phyloP scores from a whole-genome alignment of 371 early-diverging fungal species.

The Apophysomyces trapeziformis region DNA sequence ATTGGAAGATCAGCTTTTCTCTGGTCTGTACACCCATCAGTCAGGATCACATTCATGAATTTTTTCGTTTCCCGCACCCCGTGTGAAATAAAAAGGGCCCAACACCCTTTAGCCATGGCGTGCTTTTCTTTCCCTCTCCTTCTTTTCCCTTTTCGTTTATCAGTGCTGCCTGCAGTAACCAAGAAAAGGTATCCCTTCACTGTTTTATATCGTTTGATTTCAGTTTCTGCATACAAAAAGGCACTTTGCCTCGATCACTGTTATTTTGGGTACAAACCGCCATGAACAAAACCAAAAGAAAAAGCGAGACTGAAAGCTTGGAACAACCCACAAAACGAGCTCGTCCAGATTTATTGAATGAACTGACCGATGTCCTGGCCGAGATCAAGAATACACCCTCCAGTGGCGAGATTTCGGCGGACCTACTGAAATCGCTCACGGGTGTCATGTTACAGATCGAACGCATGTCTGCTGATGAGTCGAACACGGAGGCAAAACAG shows the following conservation, averaged over 20 bases:
- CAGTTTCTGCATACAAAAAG: not conserved
- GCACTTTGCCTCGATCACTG: slow-evolving; percentile 5
- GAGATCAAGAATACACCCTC: slow-evolving; percentile 34
- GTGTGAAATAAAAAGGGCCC: not conserved
- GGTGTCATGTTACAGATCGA: slow-evolving; percentile 35
- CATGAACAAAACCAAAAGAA: slow-evolving; percentile 8
- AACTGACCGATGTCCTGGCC: slow-evolving; percentile 27
- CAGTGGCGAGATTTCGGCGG: slow-evolving; percentile 40
- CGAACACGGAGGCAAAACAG: slow-evolving; percentile 27
- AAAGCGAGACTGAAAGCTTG: not conserved
- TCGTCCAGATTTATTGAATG: slow-evolving; percentile 19
- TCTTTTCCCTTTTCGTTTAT: not conserved
- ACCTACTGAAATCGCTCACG: slow-evolving; percentile 34
- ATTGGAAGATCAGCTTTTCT: too few species aligned
- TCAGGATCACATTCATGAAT: not conserved
- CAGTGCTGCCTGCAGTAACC: not conserved
- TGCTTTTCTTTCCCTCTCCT: not conserved
- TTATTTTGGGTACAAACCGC: slow-evolving; percentile 9
- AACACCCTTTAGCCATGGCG: not conserved
- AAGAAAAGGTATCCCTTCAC: not conserved
- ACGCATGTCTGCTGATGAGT: slow-evolving; percentile 27
- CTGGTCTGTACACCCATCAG: too few species aligned
- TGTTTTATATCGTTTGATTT: slow-evolving; percentile 7
- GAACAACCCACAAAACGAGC: slow-evolving; percentile 15
- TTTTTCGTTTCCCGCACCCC: not conserved